Evolutionary conservation across 768 basidiomycete genomes (phyloP).

Genomic region (Phlegmacium glaucopus): DNA sequence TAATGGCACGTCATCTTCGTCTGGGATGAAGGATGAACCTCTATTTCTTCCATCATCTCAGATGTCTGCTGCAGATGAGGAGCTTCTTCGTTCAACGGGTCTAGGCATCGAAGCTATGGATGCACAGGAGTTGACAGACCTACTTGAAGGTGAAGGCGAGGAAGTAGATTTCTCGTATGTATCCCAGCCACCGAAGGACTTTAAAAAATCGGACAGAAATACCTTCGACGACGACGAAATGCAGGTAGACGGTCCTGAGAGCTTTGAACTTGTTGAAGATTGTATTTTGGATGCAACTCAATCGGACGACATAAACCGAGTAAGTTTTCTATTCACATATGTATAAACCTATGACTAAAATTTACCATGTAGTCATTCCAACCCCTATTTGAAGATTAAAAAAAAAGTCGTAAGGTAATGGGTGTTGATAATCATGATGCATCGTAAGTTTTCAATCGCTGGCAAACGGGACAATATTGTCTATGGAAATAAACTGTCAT

Average conservation of each 20-base stretch:
- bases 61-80: conserved; percentile 52
- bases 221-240: conserved; percentile 12
- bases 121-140: conserved; percentile 53
- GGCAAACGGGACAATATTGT: background rate
- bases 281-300: conserved; percentile 40
- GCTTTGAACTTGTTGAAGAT: conserved; percentile 34
- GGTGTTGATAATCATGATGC: background rate
- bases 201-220: conserved; percentile 5
- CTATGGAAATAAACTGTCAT: conserved; percentile 27
- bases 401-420: background rate
- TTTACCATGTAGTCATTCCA: conserved; percentile 35
- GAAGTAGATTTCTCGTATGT: conserved; percentile 43
- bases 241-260: conserved; percentile 22
- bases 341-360: conserved; percentile 1
- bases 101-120: conserved; percentile 68
- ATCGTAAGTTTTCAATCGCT: background rate
- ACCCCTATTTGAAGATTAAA: conserved; percentile 51
- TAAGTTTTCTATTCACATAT: conserved; percentile 10
- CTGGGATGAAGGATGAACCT: conserved; percentile 28
- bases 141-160: conserved; percentile 59
- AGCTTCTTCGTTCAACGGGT: conserved; percentile 54
- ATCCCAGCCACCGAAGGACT: conserved; percentile 20
- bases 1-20: conserved; percentile 13
- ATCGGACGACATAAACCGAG: conserved; percentile 29
- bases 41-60: conserved; percentile 55